Base-by-base conservation (phyloP, 805 yeast species). In the Candida glaebosa region DNA sequence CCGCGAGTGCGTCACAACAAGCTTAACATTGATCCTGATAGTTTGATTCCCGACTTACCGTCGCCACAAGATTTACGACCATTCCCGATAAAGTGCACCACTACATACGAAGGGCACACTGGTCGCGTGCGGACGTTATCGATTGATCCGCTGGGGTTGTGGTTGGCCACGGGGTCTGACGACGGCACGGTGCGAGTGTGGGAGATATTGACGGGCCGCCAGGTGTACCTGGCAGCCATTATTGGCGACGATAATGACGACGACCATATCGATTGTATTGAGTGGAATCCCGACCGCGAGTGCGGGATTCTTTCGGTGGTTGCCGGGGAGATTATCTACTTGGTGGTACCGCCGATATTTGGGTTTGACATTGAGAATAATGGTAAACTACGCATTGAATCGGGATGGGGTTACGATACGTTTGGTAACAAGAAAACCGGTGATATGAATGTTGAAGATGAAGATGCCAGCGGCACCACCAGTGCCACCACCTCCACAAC, bases 131-230 rank as follows among this genome's bases (percentile, higher is more conserved):
- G 99, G 61, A 74, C 91, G 2, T 57, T 93, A 20, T 79, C 90
- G 6, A 76, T 91, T 37, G 96, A 91, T 59, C 95, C 96, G 38
- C 73, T 81, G 24, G 99, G 99, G 3, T 73, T 84, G 53, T 93
- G 96, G 93, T 71, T 93, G 42, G 99, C 99, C 16, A 93, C 99
- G 3, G 99, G 97, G 44, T 86, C 96, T 14, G 98, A 93, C 60
- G 99, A 93, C 60, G 98, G 98, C 41, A 78, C 90, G 14, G 90
- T 93, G 5, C 78, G 96, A 52, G 76, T 93, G n/a, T 93, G 99
- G 98, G 99, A 93, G 68, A 82, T 89, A 15, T 68, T 89, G 45
- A 87, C 97, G 4, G 99, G 99, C 36, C 82, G 99, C 65, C 95
- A 91, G 70, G 87, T 91, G 39, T 87, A 79, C 74, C 78, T 79